Evolutionary conservation across 805 yeast species (phyloP).

Genomic region (Citeromyces nyonsensis): DNA sequence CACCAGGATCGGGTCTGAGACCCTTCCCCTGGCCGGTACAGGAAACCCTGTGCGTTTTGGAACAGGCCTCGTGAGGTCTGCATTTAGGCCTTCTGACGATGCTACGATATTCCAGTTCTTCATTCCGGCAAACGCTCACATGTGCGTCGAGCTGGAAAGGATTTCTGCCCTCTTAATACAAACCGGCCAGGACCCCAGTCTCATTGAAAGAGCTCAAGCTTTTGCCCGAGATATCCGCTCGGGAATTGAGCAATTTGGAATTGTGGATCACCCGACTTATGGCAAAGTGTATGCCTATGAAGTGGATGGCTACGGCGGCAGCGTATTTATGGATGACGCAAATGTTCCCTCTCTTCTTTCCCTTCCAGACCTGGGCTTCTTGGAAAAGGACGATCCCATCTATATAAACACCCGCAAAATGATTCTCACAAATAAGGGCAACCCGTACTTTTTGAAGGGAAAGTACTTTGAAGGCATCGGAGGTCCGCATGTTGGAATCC

Average conservation of each 20-base stretch:
- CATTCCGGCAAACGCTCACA: conserved; percentile 75
- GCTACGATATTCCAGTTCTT: conserved; percentile 69
- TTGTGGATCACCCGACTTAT: conserved; percentile 47
- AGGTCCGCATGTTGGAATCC: conserved; percentile 79
- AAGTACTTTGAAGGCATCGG: conserved; percentile 61
- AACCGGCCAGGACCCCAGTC: conserved; percentile 4
- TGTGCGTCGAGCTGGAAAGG: conserved; percentile 44
- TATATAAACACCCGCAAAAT: conserved; percentile 71
- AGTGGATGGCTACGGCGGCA: conserved; percentile 75
- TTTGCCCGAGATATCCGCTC: conserved; percentile 25
- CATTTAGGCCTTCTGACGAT: conserved; percentile 83
- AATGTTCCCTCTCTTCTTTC: conserved; percentile 74
- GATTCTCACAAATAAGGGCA: conserved; percentile 54
- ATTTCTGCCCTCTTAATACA: conserved; percentile 13
- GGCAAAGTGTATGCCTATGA: conserved; percentile 82
- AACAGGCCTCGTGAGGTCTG: conserved; percentile 65
- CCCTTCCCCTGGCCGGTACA: conserved; percentile 60
- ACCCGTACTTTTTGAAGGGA: conserved; percentile 67
- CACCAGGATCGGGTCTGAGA: conserved; percentile 69
- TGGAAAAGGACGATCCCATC: conserved; percentile 30
- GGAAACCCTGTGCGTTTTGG: conserved; percentile 72
- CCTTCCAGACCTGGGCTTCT: conserved; percentile 65
- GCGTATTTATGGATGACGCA: conserved; percentile 77
- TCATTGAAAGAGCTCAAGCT: conserved; percentile 13
- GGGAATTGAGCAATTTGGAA: conserved; percentile 52